Evolutionary conservation across 371 early-diverging fungal genomes (phyloP), one percentile per base, ranked within the genome.

Genomic region (Rhizopus arrhizus): DNA sequence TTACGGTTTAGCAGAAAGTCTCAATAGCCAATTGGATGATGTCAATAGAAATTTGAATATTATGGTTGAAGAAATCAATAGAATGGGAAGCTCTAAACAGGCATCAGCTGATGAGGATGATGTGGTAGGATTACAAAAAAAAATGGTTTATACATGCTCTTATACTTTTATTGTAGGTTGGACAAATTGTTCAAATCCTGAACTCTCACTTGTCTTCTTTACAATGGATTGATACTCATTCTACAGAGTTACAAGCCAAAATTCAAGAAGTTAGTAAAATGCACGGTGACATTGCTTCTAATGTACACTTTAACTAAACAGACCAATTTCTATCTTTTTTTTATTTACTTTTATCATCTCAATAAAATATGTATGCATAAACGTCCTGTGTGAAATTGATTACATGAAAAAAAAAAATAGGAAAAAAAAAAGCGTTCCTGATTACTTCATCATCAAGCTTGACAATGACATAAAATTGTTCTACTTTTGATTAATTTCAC

Each of bases 51-150:
- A 91, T 57, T 70, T 97, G 59, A 82, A 85, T 34, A 78, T 79
- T 48, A 88, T 97, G 75, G 89, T 97, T 55, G 91, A 91, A 33
- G 95, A 96, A 48, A 87, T 95, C 57, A 97, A 97, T 66, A 80
- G 80, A 60, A 74, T 83, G 53, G 77, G 70, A 22, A 73, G 69
- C n/a, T 64, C 80, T 5, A 70, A 70, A 52, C 65, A 66, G 32
- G 67, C 62, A 2, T 65, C 77, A 42, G 80, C 64, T 34, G 75
- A 75, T 33, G 79, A 74, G 29, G 81, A 81, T 61, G 69, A 77
- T 59, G 69, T 64, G 35, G 69, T 63, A 63, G 53, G 66, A 65
- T 60, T 47, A 65, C 0, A 36, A 40, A 6, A 3, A 35, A 31
- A 36, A 13, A 11, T 15, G 36, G 9, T 5, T 36, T n/a, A 11